phyloP scores from a whole-genome alignment of 2,329 filamentous ascomycete species.

The Fusarium nodosum region DNA sequence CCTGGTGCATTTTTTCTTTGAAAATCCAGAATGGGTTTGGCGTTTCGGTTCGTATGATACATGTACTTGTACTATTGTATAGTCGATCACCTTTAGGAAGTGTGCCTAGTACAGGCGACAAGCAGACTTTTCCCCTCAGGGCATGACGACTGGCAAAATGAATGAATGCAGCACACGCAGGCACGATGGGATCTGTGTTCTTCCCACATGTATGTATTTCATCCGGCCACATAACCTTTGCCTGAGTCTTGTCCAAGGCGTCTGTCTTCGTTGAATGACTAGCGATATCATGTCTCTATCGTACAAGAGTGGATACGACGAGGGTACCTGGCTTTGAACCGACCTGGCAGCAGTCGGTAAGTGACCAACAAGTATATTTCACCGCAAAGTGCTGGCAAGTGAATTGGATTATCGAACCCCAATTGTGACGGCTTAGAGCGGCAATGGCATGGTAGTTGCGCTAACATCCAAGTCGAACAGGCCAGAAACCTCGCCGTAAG shows the following conservation, averaged over 20 bases:
- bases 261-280: conserved; percentile 16
- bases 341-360: conserved; percentile 38
- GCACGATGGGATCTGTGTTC: conserved; percentile 4
- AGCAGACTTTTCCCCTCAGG: conserved; percentile 14
- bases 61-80: conserved; percentile 11
- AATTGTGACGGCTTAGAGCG: conserved; percentile 50
- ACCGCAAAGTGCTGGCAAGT: conserved; percentile 39
- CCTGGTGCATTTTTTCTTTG: conserved; percentile 21
- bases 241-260: conserved; percentile 9
- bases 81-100: conserved; percentile 31
- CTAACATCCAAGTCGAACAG: conserved; percentile 44
- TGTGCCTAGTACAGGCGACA: conserved; percentile 17
- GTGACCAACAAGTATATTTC: conserved; percentile 42
- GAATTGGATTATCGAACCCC: conserved; percentile 32
- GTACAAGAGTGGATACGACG: conserved; percentile 43
- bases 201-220: background rate
- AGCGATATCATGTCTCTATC: conserved; percentile 11
- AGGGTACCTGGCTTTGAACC: conserved; percentile 38
- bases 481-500: conserved; percentile 43
- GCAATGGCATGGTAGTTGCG: conserved; percentile 49
- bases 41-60: conserved; percentile 19
- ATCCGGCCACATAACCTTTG: conserved; percentile 1
- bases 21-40: conserved; percentile 32
- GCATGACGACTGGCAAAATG: conserved; percentile 27
- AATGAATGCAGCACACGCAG: conserved; percentile 3